Base-by-base conservation (phyloP, 2,329 filamentous ascomycete species). In the Neoscytalidium dimidiatum region DNA sequence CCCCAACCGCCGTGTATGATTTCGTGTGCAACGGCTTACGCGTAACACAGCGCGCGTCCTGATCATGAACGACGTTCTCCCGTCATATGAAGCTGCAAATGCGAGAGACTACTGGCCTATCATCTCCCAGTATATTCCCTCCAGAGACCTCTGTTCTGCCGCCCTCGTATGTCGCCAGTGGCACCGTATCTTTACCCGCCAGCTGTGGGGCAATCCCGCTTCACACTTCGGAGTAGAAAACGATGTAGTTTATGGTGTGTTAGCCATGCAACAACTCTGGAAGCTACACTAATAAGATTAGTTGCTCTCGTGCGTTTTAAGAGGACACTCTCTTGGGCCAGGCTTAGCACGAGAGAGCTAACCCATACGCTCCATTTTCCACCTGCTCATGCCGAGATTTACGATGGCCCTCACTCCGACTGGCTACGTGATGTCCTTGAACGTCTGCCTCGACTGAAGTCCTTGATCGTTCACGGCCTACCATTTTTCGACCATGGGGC, bases 331-430 rank as follows among this genome's bases (percentile, higher is more conserved):
- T 83, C 80, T 61, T 83, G 82, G 72, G 84, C 84, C 4, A 79
- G 86, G 51, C 73, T 80, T 23, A 78, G 78, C 66, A 83, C 86
- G 29, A 77, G 86, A 61, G 81, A 81, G 57, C 75, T 87, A 53
- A 88, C 86, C 7, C 86, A 88, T 73, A 88, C 86, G 1, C 79
- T 89, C 19, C 85, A 86, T 69, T 78, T 89, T 23, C 86, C 86
- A 3, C 85, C 86, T 3, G 85, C 85, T 2, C 79, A 87, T 66
- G 85, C 84, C 2, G 86, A 88, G 70, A 81, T 88, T 29, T 88
- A 88, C 70, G 85, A 83, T 65, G 84, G 85, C 14, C 86, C 85
- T 1, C 82, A 84, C 64, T 78, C 82, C 3, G 84, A 84, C 65
- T 89, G 86, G 86, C 75, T 89, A 41, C 79, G 83, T 56, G 85